These are phyloP conservation scores for Coemansia sp. DNA, from an alignment of 192 early-diverging fungal genomes.

Conservation along the genomic window DNA sequence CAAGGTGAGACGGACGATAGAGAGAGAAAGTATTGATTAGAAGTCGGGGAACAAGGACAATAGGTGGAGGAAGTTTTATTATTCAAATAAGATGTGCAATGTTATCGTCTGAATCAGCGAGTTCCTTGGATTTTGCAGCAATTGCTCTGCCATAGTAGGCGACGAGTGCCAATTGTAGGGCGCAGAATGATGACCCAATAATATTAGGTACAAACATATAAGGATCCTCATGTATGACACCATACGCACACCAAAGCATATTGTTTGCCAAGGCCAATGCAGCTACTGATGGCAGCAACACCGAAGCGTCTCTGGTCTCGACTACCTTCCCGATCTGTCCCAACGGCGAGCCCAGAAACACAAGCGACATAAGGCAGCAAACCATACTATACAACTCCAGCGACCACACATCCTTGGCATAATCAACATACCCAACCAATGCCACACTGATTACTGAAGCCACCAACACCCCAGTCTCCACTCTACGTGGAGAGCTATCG, in stretches of 20 bases:
- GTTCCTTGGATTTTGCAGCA: conserved; percentile 2
- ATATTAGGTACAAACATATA: conserved; percentile 43
- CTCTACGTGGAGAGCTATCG: neutral
- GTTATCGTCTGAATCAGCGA: conserved; percentile 1
- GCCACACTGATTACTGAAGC: conserved; percentile 1
- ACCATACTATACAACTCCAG: conserved; percentile 18
- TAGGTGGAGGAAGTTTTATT: no score
- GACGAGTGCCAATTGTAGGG: conserved; percentile 35
- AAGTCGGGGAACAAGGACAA: no score
- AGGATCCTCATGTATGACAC: conserved; percentile 25
- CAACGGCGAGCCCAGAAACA: conserved; percentile 40
- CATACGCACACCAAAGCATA: conserved; percentile 37
- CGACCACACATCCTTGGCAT: conserved; percentile 6
- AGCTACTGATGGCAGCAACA: conserved; percentile 38
- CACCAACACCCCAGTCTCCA: conserved; percentile 18
- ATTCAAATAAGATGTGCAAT: neutral
- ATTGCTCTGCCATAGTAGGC: conserved; percentile 33
- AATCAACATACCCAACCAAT: conserved; percentile 22
- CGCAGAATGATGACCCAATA: conserved; percentile 32
- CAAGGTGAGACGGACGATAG: no score
- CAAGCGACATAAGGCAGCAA: conserved; percentile 35
- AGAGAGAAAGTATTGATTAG: no score
- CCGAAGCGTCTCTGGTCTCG: conserved; percentile 23
- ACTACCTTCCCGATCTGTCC: conserved; percentile 37
- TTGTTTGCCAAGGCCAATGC: conserved; percentile 36